Evolutionary conservation across 768 basidiomycete species (phyloP).

Genomic region (Pleurotus pulmonarius): DNA sequence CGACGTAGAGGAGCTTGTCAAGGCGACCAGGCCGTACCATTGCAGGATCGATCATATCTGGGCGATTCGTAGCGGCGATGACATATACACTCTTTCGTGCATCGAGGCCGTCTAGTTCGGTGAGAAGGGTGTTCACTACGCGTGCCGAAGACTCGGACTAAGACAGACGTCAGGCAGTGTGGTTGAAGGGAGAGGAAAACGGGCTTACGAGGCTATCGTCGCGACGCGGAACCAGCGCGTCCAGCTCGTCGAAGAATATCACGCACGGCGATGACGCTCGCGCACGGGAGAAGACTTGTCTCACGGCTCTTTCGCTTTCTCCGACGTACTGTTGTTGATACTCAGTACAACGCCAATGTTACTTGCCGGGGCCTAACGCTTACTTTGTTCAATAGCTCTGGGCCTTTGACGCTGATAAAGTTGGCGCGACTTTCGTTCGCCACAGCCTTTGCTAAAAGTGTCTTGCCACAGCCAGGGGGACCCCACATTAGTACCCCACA

Average conservation of each 20-base stretch:
- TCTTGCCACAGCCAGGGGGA: conserved; percentile 98
- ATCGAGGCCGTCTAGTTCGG: conserved; percentile 91
- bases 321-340: conserved; percentile 75
- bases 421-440: conserved; percentile 95
- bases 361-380: conserved; percentile 10
- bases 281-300: conserved; percentile 92
- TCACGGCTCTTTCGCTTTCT: conserved; percentile 92
- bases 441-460: conserved; percentile 95
- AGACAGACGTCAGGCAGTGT: not conserved
- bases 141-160: conserved; percentile 92
- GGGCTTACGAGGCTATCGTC: conserved; percentile 80
- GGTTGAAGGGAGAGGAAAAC: not conserved
- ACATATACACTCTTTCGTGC: conserved; percentile 86
- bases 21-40: conserved; percentile 96
- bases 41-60: conserved; percentile 97
- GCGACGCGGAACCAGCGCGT: conserved; percentile 85
- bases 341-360: not conserved
- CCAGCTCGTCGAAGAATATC: conserved; percentile 94
- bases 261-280: conserved; percentile 92
- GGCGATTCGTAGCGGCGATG: conserved; percentile 91
- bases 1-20: conserved; percentile 92
- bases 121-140: conserved; percentile 91
- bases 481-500: conserved; percentile 99
- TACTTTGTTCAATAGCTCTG: conserved; percentile 95
- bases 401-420: conserved; percentile 98